Conservation (phyloP, 2,329 filamentous ascomycete species). For the Phaeosphaeria sp. region DNA sequence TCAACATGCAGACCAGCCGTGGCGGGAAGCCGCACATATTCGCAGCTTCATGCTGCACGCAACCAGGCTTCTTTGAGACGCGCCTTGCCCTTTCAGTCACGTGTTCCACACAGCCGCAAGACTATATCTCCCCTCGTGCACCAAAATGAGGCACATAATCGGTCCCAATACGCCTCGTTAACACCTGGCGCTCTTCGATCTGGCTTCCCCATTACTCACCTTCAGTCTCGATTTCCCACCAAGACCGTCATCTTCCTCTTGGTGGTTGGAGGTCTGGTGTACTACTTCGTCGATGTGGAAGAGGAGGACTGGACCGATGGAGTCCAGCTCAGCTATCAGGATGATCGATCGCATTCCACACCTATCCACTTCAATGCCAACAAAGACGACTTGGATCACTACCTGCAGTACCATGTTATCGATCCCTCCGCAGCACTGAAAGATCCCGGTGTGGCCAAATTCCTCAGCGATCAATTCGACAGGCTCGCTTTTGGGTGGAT, state of each 20-base stretch:
- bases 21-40: slow-evolving; percentile 12
- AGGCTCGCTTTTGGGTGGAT: slow-evolving; percentile 36
- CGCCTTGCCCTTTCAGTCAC: slow-evolving; percentile 21
- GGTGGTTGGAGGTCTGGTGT: slow-evolving; percentile 26
- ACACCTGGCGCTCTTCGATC: slow-evolving; percentile 24
- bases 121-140: neutral
- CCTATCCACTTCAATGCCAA: slow-evolving; percentile 36
- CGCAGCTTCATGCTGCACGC: slow-evolving; percentile 15
- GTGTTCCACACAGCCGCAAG: slow-evolving; percentile 11
- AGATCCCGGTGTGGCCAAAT: slow-evolving; percentile 25
- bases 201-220: slow-evolving; percentile 22
- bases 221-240: slow-evolving; percentile 41
- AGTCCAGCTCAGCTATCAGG: slow-evolving; percentile 21
- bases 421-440: slow-evolving; percentile 25
- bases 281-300: slow-evolving; percentile 31
- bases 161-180: neutral
- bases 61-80: slow-evolving; percentile 7
- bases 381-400: slow-evolving; percentile 38
- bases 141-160: neutral
- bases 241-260: slow-evolving; percentile 39
- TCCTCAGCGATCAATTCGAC: slow-evolving; percentile 34
- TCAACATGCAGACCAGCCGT: neutral
- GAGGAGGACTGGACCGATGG: slow-evolving; percentile 29
- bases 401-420: slow-evolving; percentile 31
- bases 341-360: slow-evolving; percentile 18